A percentile compares a stretch with the other conserved stretches of the same genome.
phyloP scores from a whole-genome alignment of 1,284 basidiomycete genomes.

The Moesziomyces sp. region DNA sequence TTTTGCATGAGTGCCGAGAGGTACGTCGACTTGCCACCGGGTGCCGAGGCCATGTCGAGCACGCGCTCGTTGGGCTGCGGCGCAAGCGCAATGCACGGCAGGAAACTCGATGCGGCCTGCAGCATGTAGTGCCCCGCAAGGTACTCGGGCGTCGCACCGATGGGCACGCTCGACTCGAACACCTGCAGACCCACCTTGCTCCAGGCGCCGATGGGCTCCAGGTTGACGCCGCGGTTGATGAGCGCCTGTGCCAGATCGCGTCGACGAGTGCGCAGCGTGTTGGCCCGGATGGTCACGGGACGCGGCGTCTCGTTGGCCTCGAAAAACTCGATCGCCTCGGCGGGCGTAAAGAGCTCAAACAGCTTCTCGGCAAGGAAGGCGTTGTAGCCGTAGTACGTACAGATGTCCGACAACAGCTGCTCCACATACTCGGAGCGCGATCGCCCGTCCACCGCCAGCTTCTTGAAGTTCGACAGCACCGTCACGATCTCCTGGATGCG shows the following conservation, averaged over 20 bases:
- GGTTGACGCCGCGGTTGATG: conserved; percentile 92
- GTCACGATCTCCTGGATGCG: conserved; percentile 89
- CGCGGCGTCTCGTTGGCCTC: conserved; percentile 96
- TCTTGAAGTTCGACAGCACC: conserved; percentile 72
- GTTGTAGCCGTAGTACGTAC: conserved; percentile 93
- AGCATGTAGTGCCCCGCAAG: conserved; percentile 99
- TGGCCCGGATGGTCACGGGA: conserved; percentile 97
- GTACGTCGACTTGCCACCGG: conserved; percentile 91
- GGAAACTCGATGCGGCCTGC: conserved; percentile 96
- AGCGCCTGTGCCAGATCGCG: conserved; percentile 93
- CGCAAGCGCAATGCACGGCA: conserved; percentile 95
- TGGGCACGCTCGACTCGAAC: conserved; percentile 94
- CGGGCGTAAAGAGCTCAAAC: conserved; percentile 90
- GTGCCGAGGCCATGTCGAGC: conserved; percentile 98
- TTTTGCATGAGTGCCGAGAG: conserved; percentile 83
- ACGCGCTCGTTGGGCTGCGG: conserved; percentile 94
- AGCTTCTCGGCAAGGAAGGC: conserved; percentile 93
- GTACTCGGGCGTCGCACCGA: conserved; percentile 95
- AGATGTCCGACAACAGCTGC: conserved; percentile 79
- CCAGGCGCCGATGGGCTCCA: conserved; percentile 97
- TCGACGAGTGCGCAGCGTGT: conserved; percentile 91
- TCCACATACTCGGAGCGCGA: conserved; percentile 84
- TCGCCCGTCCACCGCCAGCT: conserved; percentile 72
- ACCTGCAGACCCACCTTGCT: conserved; percentile 97
- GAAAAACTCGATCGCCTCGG: conserved; percentile 93